Percentiles rank a stretch among this genome's conserved stretches.
phyloP scores from a whole-genome alignment of 306 rosid genomes.

The Pyrus pyrifolia region DNA sequence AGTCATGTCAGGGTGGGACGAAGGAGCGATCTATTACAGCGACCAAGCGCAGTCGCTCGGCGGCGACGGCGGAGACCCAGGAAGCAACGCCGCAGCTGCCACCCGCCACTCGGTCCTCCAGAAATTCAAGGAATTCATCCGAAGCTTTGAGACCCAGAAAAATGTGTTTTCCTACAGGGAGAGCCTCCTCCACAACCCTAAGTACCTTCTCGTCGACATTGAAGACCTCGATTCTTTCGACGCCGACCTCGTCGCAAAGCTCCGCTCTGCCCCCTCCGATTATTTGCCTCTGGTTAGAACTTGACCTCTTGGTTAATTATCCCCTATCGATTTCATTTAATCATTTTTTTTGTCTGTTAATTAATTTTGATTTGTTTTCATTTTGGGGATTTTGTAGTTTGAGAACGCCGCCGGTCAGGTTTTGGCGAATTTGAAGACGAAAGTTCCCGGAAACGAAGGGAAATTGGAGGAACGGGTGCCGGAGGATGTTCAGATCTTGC shows the following conservation, averaged over 20 bases:
- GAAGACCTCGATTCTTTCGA: conserved; percentile 79
- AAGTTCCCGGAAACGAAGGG: conserved; percentile 78
- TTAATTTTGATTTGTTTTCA: background rate
- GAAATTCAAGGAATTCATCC: conserved; percentile 89
- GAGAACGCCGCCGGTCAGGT: conserved; percentile 97
- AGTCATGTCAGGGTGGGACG: conserved; percentile 96
- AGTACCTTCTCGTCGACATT: conserved; percentile 53
- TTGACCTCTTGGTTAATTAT: background rate
- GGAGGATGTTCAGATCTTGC: conserved; percentile 83
- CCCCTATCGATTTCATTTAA: background rate
- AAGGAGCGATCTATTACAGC: conserved; percentile 88
- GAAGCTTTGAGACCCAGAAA: conserved; percentile 63
- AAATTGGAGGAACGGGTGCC: conserved; percentile 75
- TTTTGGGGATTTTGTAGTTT: conserved; percentile 34
- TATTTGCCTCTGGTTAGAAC: conserved; percentile 58
- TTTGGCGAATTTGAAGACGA: conserved; percentile 68
- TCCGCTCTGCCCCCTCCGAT: conserved; percentile 79
- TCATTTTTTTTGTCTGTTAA: background rate
- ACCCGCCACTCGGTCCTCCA: conserved; percentile 65
- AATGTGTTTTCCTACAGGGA: conserved; percentile 79
- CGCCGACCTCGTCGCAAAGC: conserved; percentile 66
- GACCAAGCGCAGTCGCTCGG: conserved; percentile 93
- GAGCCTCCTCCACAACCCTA: conserved; percentile 64
- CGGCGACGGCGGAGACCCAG: conserved; percentile 27
- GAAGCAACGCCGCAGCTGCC: conserved; percentile 31